Conservation (phyloP, 345 rosid genomes). For the Orychophragmus violaceus region DNA sequence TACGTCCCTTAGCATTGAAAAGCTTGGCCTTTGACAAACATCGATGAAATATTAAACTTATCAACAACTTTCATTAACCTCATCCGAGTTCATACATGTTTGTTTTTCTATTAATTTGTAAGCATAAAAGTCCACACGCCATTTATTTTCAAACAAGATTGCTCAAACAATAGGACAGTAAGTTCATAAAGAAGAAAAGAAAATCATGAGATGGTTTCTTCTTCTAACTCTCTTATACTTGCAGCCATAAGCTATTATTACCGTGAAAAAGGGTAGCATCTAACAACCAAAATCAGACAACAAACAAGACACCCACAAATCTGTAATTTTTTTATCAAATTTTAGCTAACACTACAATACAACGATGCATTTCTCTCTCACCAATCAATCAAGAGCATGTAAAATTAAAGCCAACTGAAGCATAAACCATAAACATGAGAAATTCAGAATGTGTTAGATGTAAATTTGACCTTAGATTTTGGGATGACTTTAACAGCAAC, state of each 20-base stretch:
- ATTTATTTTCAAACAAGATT: slow-evolving; percentile 4
- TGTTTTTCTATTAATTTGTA: not conserved
- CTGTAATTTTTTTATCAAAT: not conserved
- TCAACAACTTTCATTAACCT: not conserved
- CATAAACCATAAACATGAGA: not conserved
- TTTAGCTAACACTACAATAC: not conserved
- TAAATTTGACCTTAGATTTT: slow-evolving; percentile 62
- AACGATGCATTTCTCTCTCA: not conserved
- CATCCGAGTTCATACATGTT: not conserved
- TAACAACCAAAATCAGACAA: slow-evolving; percentile 10
- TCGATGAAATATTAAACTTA: not conserved
- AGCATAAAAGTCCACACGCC: slow-evolving; percentile 11
- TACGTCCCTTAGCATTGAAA: slow-evolving; percentile 9
- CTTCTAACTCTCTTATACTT: not conserved
- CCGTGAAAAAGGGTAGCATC: not conserved
- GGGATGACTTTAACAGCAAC: slow-evolving; percentile 97
- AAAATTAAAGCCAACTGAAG: not conserved
- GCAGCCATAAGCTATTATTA: too few species aligned
- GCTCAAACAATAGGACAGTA: not conserved
- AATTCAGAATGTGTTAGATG: not conserved
- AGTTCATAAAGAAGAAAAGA: slow-evolving; percentile 14
- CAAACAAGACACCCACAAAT: not conserved
- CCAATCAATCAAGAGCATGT: not conserved
- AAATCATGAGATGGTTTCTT: not conserved
- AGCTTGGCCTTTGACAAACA: slow-evolving; percentile 4